A percentile compares a stretch with the other conserved stretches of the same genome.
These are phyloP conservation scores for Daldinia bambusicola DNA, from an alignment of 495 filamentous ascomycete genomes.

Conservation along the genomic window DNA sequence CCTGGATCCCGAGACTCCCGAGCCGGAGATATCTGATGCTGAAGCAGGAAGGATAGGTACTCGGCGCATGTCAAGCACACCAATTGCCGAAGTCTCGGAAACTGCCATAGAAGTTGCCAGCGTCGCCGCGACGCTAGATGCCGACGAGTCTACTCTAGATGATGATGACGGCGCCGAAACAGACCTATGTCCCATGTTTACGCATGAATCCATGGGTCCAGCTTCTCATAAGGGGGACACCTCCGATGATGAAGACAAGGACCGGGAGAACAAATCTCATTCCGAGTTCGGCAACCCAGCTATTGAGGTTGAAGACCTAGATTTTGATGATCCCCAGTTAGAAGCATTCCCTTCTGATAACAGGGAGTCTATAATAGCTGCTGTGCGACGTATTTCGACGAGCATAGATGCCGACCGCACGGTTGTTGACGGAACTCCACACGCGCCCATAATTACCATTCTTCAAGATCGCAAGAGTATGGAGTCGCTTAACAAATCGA, in stretches of 20 bases:
- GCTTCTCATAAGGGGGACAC: constrained; percentile 24
- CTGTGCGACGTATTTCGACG: constrained; percentile 57
- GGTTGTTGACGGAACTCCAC: constrained; percentile 49
- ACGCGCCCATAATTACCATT: constrained; percentile 49
- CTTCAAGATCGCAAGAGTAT: not conserved
- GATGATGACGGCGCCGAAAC: constrained; percentile 38
- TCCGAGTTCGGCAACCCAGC: constrained; percentile 22
- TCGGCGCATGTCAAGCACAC: constrained; percentile 33
- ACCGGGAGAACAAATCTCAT: constrained; percentile 27
- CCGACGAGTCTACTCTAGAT: constrained; percentile 29
- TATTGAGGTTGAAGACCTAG: constrained; percentile 43
- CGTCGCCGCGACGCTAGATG: constrained; percentile 29
- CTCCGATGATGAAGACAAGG: constrained; percentile 8
- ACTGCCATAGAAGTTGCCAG: constrained; percentile 48
- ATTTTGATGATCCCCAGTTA: constrained; percentile 62
- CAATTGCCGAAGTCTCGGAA: constrained; percentile 37
- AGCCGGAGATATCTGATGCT: constrained; percentile 44
- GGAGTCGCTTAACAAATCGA: not conserved
- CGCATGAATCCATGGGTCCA: constrained; percentile 57
- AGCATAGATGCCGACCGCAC: constrained; percentile 59
- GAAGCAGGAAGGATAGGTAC: constrained; percentile 44
- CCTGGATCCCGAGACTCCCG: constrained; percentile 40
- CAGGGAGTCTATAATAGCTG: constrained; percentile 57
- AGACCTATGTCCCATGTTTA: constrained; percentile 55
- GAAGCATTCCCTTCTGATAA: constrained; percentile 61